phyloP scores from a whole-genome alignment of 108 stramenopile species.

The Discostella pseudostelligera region DNA sequence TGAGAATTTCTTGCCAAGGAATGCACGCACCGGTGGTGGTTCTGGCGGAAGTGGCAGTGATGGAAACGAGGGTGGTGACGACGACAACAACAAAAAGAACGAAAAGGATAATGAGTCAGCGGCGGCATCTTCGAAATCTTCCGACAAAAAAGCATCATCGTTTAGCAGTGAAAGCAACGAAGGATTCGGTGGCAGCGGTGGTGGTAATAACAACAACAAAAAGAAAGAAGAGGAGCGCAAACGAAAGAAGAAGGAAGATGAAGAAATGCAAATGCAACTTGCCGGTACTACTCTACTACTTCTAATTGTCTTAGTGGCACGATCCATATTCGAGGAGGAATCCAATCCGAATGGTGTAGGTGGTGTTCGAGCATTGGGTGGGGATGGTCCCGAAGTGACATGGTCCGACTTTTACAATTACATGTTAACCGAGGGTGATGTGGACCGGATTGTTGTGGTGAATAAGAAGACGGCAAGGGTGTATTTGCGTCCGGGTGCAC shows the following conservation, averaged over 20 bases:
- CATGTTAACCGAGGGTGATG: slow-evolving; percentile 81
- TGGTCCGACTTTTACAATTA: slow-evolving; percentile 88
- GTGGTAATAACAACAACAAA: slow-evolving; percentile 36
- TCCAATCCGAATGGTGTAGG: slow-evolving; percentile 11
- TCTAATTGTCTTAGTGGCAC: slow-evolving; percentile 56
- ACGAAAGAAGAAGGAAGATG: slow-evolving; percentile 43
- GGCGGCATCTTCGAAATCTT: slow-evolving; percentile 3
- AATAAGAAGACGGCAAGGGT: slow-evolving; percentile 87
- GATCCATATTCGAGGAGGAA: slow-evolving; percentile 56
- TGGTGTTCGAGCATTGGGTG: slow-evolving; percentile 16
- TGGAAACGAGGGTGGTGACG: background rate
- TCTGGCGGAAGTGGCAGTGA: background rate
- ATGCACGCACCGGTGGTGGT: slow-evolving; percentile 35
- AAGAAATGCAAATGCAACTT: slow-evolving; percentile 63
- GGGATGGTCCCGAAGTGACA: slow-evolving; percentile 78
- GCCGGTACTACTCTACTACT: slow-evolving; percentile 51
- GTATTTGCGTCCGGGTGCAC: slow-evolving; percentile 54
- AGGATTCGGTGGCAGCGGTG: slow-evolving; percentile 40
- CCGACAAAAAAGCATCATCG: background rate
- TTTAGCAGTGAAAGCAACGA: background rate
- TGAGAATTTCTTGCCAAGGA: slow-evolving; percentile 83
- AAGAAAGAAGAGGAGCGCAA: slow-evolving; percentile 41
- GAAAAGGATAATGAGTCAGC: slow-evolving; percentile 25
- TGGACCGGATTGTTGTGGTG: slow-evolving; percentile 88
- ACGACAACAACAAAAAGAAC: slow-evolving; percentile 23